Evolutionary conservation across 1,284 basidiomycete genomes (phyloP).

Genomic region (Papiliotrema laurentii): DNA sequence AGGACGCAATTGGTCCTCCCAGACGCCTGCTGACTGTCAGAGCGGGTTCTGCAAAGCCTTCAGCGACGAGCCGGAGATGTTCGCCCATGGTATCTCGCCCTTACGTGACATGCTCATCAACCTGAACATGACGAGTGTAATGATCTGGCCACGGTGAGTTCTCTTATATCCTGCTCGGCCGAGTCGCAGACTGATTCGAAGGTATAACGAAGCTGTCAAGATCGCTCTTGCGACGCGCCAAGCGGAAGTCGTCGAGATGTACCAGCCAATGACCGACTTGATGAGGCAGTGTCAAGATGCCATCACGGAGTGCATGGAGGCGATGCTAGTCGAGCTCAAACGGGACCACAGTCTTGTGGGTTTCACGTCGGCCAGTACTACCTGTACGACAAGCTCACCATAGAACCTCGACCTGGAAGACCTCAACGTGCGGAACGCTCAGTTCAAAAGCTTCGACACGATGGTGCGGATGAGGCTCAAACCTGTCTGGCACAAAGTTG

Average conservation of each 20-base stretch:
- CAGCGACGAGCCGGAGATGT: conserved; percentile 91
- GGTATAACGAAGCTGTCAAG: conserved; percentile 85
- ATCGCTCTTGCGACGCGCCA: conserved; percentile 70
- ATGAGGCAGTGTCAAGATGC: conserved; percentile 91
- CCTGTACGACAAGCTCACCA: background rate
- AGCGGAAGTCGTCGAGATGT: conserved; percentile 89
- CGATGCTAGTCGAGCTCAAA: conserved; percentile 84
- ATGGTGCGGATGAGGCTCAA: conserved; percentile 86
- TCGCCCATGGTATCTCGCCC: conserved; percentile 85
- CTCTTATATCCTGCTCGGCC: background rate
- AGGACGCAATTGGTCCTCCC: background rate
- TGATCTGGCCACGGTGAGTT: conserved; percentile 81
- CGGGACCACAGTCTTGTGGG: conserved; percentile 75
- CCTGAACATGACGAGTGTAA: conserved; percentile 77
- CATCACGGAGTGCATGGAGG: conserved; percentile 91
- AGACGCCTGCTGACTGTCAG: conserved; percentile 42
- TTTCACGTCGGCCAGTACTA: background rate
- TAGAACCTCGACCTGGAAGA: conserved; percentile 87
- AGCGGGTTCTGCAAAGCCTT: conserved; percentile 94
- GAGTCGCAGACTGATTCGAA: conserved; percentile 36
- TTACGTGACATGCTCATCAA: conserved; percentile 90
- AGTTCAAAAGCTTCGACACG: conserved; percentile 89
- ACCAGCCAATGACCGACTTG: conserved; percentile 74
- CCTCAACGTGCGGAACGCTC: conserved; percentile 85
- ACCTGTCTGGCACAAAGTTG: conserved; percentile 94